phyloP scores from a whole-genome alignment of 164 flowering plant species.

The grape (Vitis vinifera) region ASM3070453v1 NC_081820.1:1020001-1020500 shows the following conservation, averaged over 20 bases:
- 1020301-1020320: constrained; percentile 94
- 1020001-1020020: too few species aligned
- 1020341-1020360: constrained; percentile 95
- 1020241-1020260: constrained; percentile 93
- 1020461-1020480: too few species aligned
- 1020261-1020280: constrained; percentile 95
- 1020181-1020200: not conserved
- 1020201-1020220: not conserved
- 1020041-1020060: too few species aligned
- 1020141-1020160: not conserved
- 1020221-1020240: constrained; percentile 12
- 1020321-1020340: constrained; percentile 98
- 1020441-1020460: too few species aligned
- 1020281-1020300: constrained; percentile 94
- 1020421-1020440: too few species aligned
- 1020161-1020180: not conserved
- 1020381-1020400: constrained; percentile 29
- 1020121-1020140: too few species aligned
- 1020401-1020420: not conserved
- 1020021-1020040: too few species aligned
- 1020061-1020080: too few species aligned
- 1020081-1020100: too few species aligned
- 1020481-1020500: too few species aligned
- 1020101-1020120: too few species aligned
- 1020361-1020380: constrained; percentile 92